These are phyloP conservation scores for Leccinum subatratum DNA, from an alignment of 1,284 basidiomycete species.

Conservation along the genomic window DNA sequence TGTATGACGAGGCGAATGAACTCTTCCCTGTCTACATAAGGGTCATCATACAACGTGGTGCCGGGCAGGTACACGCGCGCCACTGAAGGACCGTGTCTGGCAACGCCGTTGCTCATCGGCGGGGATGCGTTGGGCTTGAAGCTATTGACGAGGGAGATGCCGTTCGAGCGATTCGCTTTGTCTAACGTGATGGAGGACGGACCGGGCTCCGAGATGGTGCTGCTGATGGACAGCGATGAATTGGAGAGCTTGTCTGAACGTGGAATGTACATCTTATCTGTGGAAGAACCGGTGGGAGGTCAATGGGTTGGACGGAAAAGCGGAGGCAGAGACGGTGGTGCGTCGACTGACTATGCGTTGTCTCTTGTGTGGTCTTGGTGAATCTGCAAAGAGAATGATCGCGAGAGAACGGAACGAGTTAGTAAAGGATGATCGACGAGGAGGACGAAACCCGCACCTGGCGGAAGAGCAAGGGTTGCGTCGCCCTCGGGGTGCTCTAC, in stretches of 20 bases:
- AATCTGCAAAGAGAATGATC: constrained; percentile 37
- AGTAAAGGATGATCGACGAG: not conserved
- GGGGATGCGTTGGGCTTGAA: constrained; percentile 34
- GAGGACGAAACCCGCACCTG: constrained; percentile 25
- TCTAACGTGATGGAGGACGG: constrained; percentile 49
- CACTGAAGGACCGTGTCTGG: constrained; percentile 45
- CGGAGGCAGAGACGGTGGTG: constrained; percentile 26
- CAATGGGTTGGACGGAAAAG: constrained; percentile 25
- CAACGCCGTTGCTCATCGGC: constrained; percentile 39
- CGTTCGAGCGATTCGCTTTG: constrained; percentile 47
- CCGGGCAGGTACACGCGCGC: constrained; percentile 64
- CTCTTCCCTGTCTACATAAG: constrained; percentile 81
- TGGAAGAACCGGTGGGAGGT: constrained; percentile 30
- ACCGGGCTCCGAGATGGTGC: constrained; percentile 45
- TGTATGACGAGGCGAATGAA: constrained; percentile 89
- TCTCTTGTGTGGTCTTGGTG: constrained; percentile 60
- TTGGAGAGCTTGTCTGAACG: constrained; percentile 52
- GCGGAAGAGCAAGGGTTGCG: constrained; percentile 23
- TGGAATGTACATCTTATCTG: constrained; percentile 51
- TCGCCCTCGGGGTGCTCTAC: constrained; percentile 51
- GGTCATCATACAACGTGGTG: constrained; percentile 68
- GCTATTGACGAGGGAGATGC: constrained; percentile 44
- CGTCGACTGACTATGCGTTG: constrained; percentile 51
- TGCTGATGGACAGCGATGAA: constrained; percentile 43
- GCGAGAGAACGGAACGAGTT: not conserved